A percentile compares a stretch with the other conserved stretches of the same genome.
These are phyloP conservation scores for Danielozyma ontarioensis DNA, from an alignment of 805 yeast genomes.

Conservation along the genomic window DNA sequence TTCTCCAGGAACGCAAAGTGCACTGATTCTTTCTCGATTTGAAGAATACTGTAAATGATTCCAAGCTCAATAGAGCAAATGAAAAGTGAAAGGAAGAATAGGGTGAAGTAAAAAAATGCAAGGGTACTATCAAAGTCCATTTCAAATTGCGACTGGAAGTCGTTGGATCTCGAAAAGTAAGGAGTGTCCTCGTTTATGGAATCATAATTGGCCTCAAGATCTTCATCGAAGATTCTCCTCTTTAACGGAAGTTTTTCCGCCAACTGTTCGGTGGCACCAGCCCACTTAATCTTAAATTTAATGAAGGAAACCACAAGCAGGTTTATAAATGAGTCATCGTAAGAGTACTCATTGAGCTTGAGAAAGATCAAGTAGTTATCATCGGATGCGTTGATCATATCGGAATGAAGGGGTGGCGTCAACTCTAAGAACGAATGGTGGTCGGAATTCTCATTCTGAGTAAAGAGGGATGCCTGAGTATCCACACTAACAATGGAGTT, in stretches of 20 bases:
- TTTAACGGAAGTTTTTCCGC: background rate
- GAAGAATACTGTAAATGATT: slow-evolving; percentile 25
- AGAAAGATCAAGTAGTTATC: background rate
- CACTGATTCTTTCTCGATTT: slow-evolving; percentile 13
- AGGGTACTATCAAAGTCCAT: slow-evolving; percentile 14
- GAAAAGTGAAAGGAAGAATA: slow-evolving; percentile 12
- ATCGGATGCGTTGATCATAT: background rate
- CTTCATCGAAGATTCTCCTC: background rate
- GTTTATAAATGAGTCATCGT: background rate
- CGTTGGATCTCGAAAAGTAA: slow-evolving; percentile 9
- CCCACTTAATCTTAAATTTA: background rate
- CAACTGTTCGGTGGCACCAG: background rate
- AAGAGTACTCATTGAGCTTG: background rate
- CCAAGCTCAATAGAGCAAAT: slow-evolving; percentile 37
- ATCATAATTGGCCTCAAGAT: slow-evolving; percentile 6
- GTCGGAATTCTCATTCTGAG: background rate
- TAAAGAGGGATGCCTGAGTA: background rate
- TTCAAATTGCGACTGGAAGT: slow-evolving; percentile 9
- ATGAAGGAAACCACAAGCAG: background rate
- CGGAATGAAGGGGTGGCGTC: background rate
- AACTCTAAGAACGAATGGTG: background rate
- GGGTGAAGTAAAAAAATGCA: slow-evolving; percentile 11
- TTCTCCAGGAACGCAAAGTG: slow-evolving; percentile 25
- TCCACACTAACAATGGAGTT: background rate
- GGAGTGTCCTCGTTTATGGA: slow-evolving; percentile 14